These are phyloP conservation scores for Pneumocystis oryctolagi DNA, from an alignment of 1,139 yeast species.

Conservation along the genomic window DNA sequence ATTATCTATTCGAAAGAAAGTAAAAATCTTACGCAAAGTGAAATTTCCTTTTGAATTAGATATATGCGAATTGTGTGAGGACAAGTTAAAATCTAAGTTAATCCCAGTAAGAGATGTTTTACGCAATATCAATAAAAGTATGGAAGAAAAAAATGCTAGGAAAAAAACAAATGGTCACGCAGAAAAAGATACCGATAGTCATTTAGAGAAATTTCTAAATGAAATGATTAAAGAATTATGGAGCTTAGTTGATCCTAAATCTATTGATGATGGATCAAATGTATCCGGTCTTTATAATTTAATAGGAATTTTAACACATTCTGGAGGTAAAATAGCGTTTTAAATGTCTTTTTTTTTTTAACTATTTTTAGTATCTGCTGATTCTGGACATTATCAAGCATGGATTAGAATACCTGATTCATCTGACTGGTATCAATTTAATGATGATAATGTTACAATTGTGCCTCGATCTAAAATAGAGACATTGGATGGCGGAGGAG, in stretches of 20 bases:
- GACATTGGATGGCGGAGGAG: constrained; percentile 86
- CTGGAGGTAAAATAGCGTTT: constrained; percentile 42
- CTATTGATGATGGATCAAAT: background rate
- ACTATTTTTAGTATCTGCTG: constrained; percentile 40
- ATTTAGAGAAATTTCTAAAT: constrained; percentile 11
- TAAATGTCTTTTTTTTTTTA: background rate
- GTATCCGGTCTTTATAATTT: constrained; percentile 59
- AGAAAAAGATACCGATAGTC: constrained; percentile 22
- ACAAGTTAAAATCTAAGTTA: constrained; percentile 49
- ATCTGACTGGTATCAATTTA: constrained; percentile 77
- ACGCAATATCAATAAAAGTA: constrained; percentile 61
- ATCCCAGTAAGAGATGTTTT: constrained; percentile 62
- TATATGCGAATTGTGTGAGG: constrained; percentile 70
- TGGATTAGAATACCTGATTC: constrained; percentile 42
- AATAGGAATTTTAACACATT: constrained; percentile 74
- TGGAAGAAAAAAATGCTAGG: constrained; percentile 58
- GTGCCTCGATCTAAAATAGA: constrained; percentile 71
- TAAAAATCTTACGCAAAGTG: constrained; percentile 84
- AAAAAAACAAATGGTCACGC: constrained; percentile 38
- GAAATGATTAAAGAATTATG: constrained; percentile 24
- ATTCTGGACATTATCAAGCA: constrained; percentile 92
- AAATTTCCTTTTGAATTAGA: constrained; percentile 90
- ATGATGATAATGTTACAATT: constrained; percentile 76
- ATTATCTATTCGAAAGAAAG: constrained; percentile 75
- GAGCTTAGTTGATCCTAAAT: background rate